Evolutionary conservation across 805 yeast genomes (phyloP), one percentile per base, ranked within the genome.

Genomic region (Candida tallmaniae): DNA sequence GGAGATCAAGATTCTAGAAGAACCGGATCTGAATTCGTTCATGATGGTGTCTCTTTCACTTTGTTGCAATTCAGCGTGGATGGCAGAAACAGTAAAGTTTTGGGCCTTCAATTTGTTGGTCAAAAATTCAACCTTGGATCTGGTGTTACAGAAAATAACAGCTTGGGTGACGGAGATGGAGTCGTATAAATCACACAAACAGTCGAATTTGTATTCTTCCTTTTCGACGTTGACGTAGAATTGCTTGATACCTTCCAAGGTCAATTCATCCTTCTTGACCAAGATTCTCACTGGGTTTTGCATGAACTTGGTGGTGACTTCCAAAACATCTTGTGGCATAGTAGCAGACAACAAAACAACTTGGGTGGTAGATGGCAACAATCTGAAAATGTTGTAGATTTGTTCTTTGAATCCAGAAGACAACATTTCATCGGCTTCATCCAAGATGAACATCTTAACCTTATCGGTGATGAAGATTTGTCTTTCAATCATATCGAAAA

Each of bases 351-450:
- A 84, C 41, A 90, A 85, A 21, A 93, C 96, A 46, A 89, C 96
- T 70, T 93, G 98, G 47, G 93, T 82, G 37, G 83, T 74, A 42
- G 81, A 78, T 40, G 97, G 97, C 57, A 93, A 73, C 62, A 80
- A 79, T 48, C 83, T 74, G 76, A 85, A 93, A 46, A 93, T 85
- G 60, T 93, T 90, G 72, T 89, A 86, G 48, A 93, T 90, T 67
- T 89, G 97, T 55, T 86, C 93, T 69, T 86, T 85, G 74, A 90
- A 90, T 40, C 98, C 98, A 42, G 85, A 74, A 31, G 86, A 77
- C 60, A 90, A 76, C 80, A 90, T 76, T 74, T 93, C 97, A 74
- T 90, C 98, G 55, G 97, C 97, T 73, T 90, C 98, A 70, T 90
- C 98, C 56, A 93, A 74, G 58, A 90, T 80, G 68, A 93, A 78